Evolutionary conservation across 495 filamentous ascomycete genomes (phyloP), one percentile per base, ranked within the genome.

Genomic region (Talaromyces thailandensis): DNA sequence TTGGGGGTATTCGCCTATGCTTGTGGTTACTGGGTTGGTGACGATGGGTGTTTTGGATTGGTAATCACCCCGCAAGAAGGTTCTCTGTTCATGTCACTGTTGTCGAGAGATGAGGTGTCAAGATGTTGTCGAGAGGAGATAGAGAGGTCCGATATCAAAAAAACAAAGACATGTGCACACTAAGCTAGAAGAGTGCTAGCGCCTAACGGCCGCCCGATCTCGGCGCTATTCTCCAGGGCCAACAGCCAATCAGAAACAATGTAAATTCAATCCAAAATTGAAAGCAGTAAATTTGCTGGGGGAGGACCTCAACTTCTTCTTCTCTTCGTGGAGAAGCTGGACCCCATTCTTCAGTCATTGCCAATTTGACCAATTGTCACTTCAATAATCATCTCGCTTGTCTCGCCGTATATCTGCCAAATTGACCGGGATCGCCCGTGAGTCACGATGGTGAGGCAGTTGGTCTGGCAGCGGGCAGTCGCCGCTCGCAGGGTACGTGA

Each of bases 1-100:
- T 66, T 85, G 81, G 80, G 74, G 77, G 6, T 84, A 84, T 72
- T 80, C 78, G 23, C 79, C 78, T 14, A 56, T 79, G 56, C 58
- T 80, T 26, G 63, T 67, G 14, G 62, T 66, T 12, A 64, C 78
- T 50, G 79, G 77, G 29, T 65, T 59, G 53, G 35, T 73, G 67
- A 62, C 75, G 61, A 25, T 73, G 58, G 70, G 67, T 18, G 23
- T 66, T 5, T 65, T 70, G 56, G 67, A 71, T 23, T 55, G 43
- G 43, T 48, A 18, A 48, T 16, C 35, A 2, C 21, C n/a, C 43
- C 4, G 43, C 35, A 40, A 40, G 35, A 9, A 40, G 35, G n/a
- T n/a, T n/a, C n/a, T n/a, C n/a, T n/a, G n/a, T n/a, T n/a, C n/a
- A n/a, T 40, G 35, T 31, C 29, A 35, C n/a, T n/a, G 31, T 1